Percentiles rank a stretch among this genome's conserved stretches.
Conservation (phyloP, 805 yeast species). For the Priceomyces haplophilus region DNA sequence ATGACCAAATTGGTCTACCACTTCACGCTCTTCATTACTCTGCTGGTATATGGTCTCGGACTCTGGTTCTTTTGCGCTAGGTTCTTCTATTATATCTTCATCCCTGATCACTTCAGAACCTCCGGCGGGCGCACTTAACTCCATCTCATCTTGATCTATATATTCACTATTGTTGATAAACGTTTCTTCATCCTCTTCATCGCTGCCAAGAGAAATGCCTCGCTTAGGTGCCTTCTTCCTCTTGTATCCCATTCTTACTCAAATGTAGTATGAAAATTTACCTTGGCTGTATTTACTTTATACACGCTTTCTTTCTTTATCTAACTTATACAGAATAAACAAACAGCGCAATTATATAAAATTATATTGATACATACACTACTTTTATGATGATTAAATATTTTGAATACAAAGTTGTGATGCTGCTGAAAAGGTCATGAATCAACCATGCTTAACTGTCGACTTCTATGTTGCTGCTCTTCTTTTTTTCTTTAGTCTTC, state of each 20-base stretch:
- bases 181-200: slow-evolving; percentile 20
- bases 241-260: slow-evolving; percentile 8
- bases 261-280: neutral
- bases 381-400: neutral
- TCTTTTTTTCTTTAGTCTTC: slow-evolving; percentile 13
- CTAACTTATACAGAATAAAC: neutral
- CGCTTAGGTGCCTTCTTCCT: slow-evolving; percentile 6
- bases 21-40: neutral
- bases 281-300: neutral
- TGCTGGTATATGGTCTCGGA: too few species aligned
- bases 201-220: neutral
- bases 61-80: too few species aligned
- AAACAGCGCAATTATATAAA: neutral
- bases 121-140: neutral
- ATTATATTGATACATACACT: neutral
- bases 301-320: neutral
- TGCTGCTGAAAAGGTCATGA: too few species aligned
- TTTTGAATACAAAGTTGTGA: too few species aligned
- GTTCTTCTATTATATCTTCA: too few species aligned
- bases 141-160: neutral
- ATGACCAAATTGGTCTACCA: neutral
- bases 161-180: slow-evolving; percentile 43
- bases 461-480: slow-evolving; percentile 18
- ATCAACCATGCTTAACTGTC: neutral
- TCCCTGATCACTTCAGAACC: too few species aligned